Evolutionary conservation across 2,329 filamentous ascomycete species (phyloP).

Genomic region (Calonectria pteridis): DNA sequence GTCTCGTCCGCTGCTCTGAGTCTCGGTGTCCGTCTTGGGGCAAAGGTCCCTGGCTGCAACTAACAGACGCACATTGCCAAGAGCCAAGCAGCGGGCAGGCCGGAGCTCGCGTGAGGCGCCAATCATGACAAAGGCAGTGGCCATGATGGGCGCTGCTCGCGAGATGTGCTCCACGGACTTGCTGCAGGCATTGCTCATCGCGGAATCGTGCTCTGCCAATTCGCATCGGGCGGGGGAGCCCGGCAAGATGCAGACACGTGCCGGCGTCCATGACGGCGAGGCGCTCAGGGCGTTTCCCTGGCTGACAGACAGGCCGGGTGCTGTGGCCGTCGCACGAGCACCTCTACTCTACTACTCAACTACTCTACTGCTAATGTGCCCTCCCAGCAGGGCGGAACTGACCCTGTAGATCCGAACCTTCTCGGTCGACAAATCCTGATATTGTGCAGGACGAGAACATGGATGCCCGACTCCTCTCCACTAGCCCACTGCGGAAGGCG

Average conservation of each 20-base stretch:
- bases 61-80: slow-evolving; percentile 33
- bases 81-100: slow-evolving; percentile 38
- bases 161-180: not conserved
- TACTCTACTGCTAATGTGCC: not conserved
- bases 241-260: slow-evolving; percentile 39
- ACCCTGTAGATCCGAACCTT: slow-evolving; percentile 36
- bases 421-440: slow-evolving; percentile 31
- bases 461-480: slow-evolving; percentile 24
- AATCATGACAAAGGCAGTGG: not conserved
- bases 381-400: slow-evolving; percentile 37
- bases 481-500: slow-evolving; percentile 43
- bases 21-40: slow-evolving; percentile 42
- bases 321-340: slow-evolving; percentile 26
- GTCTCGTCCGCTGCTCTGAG: slow-evolving; percentile 10
- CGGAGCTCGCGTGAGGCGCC: slow-evolving; percentile 24
- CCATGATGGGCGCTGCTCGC: not conserved
- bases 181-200: slow-evolving; percentile 1
- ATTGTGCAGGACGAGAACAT: slow-evolving; percentile 31
- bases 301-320: not conserved
- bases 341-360: no score
- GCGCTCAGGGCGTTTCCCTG: slow-evolving; percentile 31
- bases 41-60: slow-evolving; percentile 23
- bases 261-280: slow-evolving; percentile 35
- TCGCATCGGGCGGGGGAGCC: slow-evolving; percentile 27
- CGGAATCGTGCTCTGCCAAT: not conserved